Evolutionary conservation across 352 stramenopile genomes (phyloP).

Genomic region (Globisporangium canariense): DNA sequence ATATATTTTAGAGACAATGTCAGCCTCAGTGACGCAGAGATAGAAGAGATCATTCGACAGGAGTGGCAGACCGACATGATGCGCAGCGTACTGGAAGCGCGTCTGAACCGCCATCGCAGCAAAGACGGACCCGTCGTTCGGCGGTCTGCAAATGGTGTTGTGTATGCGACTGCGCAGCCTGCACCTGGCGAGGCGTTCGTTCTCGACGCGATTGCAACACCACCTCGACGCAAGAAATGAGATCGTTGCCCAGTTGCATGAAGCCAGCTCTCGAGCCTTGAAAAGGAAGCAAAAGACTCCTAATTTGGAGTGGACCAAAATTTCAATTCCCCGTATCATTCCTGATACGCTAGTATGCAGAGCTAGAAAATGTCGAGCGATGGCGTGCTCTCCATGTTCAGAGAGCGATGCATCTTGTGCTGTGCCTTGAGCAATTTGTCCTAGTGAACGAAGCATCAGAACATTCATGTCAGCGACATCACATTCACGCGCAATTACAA

Average conservation of each 20-base stretch:
- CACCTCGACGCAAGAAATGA: slow-evolving; percentile 17
- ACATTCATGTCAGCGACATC: not conserved
- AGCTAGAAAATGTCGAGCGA: not conserved
- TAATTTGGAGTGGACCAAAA: not conserved
- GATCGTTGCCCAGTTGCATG: not conserved
- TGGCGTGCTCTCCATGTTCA: slow-evolving; percentile 1
- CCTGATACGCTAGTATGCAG: not conserved
- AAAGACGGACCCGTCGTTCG: slow-evolving; percentile 47
- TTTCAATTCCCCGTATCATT: not conserved
- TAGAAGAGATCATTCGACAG: slow-evolving; percentile 43
- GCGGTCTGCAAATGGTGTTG: slow-evolving; percentile 44
- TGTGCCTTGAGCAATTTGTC: slow-evolving; percentile 14
- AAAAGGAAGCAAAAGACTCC: not conserved
- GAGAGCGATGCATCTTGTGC: slow-evolving; percentile 9
- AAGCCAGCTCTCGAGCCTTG: not conserved
- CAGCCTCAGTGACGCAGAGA: slow-evolving; percentile 37
- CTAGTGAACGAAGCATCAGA: not conserved
- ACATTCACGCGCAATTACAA: not conserved
- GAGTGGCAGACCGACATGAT: slow-evolving; percentile 69
- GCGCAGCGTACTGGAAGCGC: slow-evolving; percentile 41
- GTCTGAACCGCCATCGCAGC: slow-evolving; percentile 61
- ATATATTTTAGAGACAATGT: slow-evolving; percentile 18
- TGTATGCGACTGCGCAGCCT: slow-evolving; percentile 39
- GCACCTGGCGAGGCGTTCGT: slow-evolving; percentile 19
- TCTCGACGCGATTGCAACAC: slow-evolving; percentile 33